A percentile compares a stretch with the other conserved stretches of the same genome.
These are phyloP conservation scores for Lecanosticta acicola DNA, from an alignment of 2,329 filamentous ascomycete species.

Conservation along the genomic window DNA sequence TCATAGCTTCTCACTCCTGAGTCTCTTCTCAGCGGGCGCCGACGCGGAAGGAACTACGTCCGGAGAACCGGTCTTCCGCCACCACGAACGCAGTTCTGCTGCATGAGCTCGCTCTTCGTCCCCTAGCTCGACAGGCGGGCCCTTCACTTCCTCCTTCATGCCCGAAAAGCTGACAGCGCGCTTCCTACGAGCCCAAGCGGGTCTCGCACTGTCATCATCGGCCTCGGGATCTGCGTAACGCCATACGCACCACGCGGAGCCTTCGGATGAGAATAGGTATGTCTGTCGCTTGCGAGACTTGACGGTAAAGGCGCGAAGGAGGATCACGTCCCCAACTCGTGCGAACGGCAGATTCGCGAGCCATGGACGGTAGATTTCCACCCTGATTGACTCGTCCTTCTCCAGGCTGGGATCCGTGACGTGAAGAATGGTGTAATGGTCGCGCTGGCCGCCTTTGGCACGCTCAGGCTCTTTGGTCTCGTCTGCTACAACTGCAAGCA, in stretches of 20 bases:
- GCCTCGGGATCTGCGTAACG: conserved; percentile 26
- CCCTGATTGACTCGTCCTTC: conserved; percentile 18
- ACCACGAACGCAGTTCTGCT: conserved; percentile 39
- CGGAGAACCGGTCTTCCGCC: conserved; percentile 9
- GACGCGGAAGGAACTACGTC: neutral
- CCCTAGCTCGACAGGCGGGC: conserved; percentile 43
- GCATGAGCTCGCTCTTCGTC: conserved; percentile 42
- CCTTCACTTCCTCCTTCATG: conserved; percentile 40
- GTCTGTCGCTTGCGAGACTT: conserved; percentile 35
- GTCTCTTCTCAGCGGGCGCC: neutral
- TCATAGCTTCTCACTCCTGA: neutral
- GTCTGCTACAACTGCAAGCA: conserved; percentile 41
- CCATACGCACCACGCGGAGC: conserved; percentile 47
- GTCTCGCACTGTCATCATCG: conserved; percentile 13
- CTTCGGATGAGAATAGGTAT: conserved; percentile 38
- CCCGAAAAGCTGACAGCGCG: conserved; percentile 12
- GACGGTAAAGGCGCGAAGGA: conserved; percentile 42
- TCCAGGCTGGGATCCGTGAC: conserved; percentile 36
- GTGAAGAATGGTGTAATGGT: conserved; percentile 40
- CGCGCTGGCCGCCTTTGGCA: conserved; percentile 39
- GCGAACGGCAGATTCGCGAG: conserved; percentile 38
- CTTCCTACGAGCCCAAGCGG: conserved; percentile 27
- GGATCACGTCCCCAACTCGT: conserved; percentile 39
- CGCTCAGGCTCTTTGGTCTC: conserved; percentile 31
- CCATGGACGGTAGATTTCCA: conserved; percentile 43